Conservation (phyloP, 495 filamentous ascomycete species). For the Bombardia bombarda region DNA sequence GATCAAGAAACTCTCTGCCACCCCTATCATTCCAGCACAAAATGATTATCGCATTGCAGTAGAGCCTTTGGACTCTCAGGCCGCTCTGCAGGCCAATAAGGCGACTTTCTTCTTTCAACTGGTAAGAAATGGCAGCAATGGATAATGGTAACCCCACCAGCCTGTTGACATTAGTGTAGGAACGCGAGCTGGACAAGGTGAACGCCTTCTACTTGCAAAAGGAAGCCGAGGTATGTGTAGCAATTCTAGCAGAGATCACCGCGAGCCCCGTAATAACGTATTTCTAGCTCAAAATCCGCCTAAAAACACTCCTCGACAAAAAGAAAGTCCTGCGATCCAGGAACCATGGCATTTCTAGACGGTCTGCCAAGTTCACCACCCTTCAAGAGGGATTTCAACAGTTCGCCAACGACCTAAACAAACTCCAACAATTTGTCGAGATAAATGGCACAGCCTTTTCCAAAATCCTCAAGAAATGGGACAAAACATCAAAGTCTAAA, state of each 20-base stretch:
- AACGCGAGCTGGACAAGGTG: constrained; percentile 96
- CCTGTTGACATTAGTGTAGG: constrained; percentile 46
- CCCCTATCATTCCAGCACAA: constrained; percentile 70
- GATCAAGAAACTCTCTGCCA: constrained; percentile 94
- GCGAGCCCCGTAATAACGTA: neutral
- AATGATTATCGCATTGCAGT: constrained; percentile 47
- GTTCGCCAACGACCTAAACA: constrained; percentile 92
- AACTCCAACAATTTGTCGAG: constrained; percentile 96
- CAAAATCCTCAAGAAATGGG: constrained; percentile 99
- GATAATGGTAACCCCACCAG: neutral
- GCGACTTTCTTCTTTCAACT: constrained; percentile 98
- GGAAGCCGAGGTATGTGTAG: constrained; percentile 75
- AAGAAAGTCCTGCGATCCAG: constrained; percentile 81
- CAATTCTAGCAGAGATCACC: neutral
- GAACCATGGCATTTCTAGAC: constrained; percentile 62
- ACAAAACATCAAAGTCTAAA: constrained; percentile 98
- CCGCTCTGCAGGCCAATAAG: constrained; percentile 91
- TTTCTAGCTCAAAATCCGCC: constrained; percentile 77
- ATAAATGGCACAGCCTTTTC: constrained; percentile 96
- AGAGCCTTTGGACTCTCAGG: constrained; percentile 60
- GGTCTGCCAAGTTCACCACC: constrained; percentile 84
- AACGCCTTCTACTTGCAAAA: constrained; percentile 97
- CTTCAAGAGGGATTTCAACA: constrained; percentile 95
- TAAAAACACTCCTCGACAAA: constrained; percentile 89
- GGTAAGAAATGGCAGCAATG: constrained; percentile 53